These are phyloP conservation scores for Solanum phureja DNA, from an alignment of 257 asterid genomes.

Conservation along the genomic window DNA sequence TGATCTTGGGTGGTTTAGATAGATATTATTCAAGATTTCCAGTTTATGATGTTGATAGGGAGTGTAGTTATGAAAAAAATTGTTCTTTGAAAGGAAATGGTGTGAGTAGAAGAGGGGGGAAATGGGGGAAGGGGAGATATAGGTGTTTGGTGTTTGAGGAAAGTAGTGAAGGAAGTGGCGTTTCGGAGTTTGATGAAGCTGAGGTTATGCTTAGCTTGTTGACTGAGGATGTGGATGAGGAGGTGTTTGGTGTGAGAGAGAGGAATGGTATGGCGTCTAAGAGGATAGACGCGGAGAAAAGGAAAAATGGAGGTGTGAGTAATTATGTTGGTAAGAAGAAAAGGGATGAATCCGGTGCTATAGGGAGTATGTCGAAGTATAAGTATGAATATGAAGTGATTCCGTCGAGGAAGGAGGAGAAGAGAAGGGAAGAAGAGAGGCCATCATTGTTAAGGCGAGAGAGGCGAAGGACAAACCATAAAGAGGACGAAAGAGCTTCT, in stretches of 20 bases:
- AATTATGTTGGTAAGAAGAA: conserved; percentile 27
- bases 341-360: conserved; percentile 18
- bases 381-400: conserved; percentile 16
- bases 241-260: conserved; percentile 28
- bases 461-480: conserved; percentile 1
- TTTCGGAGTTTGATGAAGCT: conserved; percentile 47
- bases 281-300: conserved; percentile 31
- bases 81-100: conserved; percentile 17
- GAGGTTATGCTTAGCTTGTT: conserved; percentile 78
- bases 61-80: conserved; percentile 28
- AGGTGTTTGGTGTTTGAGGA: conserved; percentile 41
- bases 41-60: conserved; percentile 22
- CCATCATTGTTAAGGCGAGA: neutral
- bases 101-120: conserved; percentile 29
- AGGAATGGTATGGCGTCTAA: conserved; percentile 25
- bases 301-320: conserved; percentile 13
- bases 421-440: conserved; percentile 7
- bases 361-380: conserved; percentile 19
- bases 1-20: conserved; percentile 42
- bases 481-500: neutral
- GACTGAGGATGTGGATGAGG: conserved; percentile 45
- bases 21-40: conserved; percentile 27
- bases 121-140: conserved; percentile 27
- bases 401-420: conserved; percentile 26
- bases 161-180: conserved; percentile 19